Base-by-base conservation (phyloP, 768 basidiomycete species). In the Serendipita sp. region DNA sequence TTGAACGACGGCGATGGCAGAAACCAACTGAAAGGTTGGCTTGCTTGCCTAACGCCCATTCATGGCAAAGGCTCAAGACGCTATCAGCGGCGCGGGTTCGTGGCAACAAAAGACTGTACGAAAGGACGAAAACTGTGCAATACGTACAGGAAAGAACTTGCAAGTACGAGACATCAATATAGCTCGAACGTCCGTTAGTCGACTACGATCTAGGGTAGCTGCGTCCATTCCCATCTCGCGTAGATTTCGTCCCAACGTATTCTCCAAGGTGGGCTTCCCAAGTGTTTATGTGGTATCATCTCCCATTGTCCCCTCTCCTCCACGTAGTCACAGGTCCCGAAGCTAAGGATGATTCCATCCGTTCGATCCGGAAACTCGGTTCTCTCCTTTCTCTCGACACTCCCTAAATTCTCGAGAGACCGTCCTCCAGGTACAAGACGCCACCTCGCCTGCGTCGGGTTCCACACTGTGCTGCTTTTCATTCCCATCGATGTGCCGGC, bases 251-350 rank as follows among this genome's bases (percentile, higher is more conserved):
- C 53, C 53, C 53, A 58, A 33, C 53, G 31, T 24, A 58, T 58
- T 9, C 22, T 33, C 53, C 53, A 58, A 33, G 53, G 53, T 11
- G 9, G 28, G 22, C 4, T n/a, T n/a, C 11, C 22, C 4, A 11
- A 3, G 9, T 58, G 17, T 26, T 9, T 17, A 9, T 24, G 17
- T n/a, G 31, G 31, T 24, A 28, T n/a, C 53, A 58, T 58, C 31
- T 58, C 53, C 53, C 53, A 58, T 33, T 58, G 53, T 11, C 53
- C 31, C 31, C 53, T 26, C 24, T 58, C 53, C 53, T 58, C 53
- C 9, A 28, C 53, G 28, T 28, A 58, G 17, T 58, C 53, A 33
- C 20, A 22, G 4, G 24, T 4, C 22, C 20, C 20, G 11, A 11
- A 31, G 5, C n/a, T 34, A 3, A 58, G 2, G 24, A 58, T 58